Evolutionary conservation across 495 filamentous ascomycete species (phyloP), one percentile per base, ranked within the genome.

Genomic region (Xylaria cubensis): DNA sequence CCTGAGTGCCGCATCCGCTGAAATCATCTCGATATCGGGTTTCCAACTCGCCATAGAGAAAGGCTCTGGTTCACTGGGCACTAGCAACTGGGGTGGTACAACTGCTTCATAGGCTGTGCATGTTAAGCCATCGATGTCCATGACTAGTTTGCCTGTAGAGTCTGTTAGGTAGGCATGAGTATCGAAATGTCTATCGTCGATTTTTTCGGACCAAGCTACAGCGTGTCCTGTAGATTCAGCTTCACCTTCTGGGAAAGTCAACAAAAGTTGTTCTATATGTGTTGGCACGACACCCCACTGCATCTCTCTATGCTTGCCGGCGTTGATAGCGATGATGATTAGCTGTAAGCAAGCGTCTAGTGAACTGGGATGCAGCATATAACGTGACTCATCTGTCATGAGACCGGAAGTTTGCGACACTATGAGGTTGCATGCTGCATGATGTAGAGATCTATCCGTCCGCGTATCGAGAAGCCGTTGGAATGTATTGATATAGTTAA

Each of bases 91-190:
- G 8, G 41, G 74, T 1, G 80, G 68, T 56, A 74, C 34, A 42
- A 62, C 73, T 65, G 73, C 73, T 24, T 74, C 70, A 32, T 72
- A 76, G 6, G 69, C 48, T 17, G 59, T 72, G 59, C 72, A 76
- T 39, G 68, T 74, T 3, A 76, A 66, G 46, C 56, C 69, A 34
- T 63, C 64, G 13, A 76, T 55, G 39, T 74, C 61, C 15, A 75
- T 21, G 19, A 76, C 24, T 32, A 72, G 32, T 32, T 64, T 69
- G 10, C 70, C 73, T 29, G 46, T 41, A 17, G 51, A 26, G 21
- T 42, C 74, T n/a, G 10, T 46, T 19, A 76, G 65, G 12, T 24
- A 70, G 50, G 32, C 55, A 46, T 73, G 46, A 26, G 72, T 76
- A 21, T 73, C 62, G 69, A 73, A 76, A 19, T 59, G 34, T n/a